Base-by-base conservation (phyloP, 2,329 filamentous ascomycete species). In the Remersonia thermophila region DNA sequence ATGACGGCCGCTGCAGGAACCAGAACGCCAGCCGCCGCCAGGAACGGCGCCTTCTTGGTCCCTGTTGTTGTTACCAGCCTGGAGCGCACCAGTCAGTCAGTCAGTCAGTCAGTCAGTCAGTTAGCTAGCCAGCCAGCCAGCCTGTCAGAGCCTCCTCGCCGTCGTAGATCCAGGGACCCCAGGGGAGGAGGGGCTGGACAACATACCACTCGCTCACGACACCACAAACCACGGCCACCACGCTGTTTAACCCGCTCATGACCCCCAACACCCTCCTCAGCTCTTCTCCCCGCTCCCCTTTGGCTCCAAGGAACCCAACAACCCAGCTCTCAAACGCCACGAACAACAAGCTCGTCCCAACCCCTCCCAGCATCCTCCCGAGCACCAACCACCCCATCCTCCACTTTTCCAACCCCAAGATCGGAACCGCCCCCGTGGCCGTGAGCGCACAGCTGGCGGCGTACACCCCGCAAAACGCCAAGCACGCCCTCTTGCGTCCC, bases 251-350 rank as follows among this genome's bases (percentile, higher is more conserved):
- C 4, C 62, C 67, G 20, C 65, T 63, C 61, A 68, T 66, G 13
- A 58, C 45, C 10, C 66, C 69, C 51, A 73, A 72, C 36, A 68
- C 63, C 23, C 57, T 57, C 39, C 63, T 62, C 33, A 75, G 52
- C 23, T 61, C 60, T 14, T 54, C 52, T 3, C 61, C 63, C 15
- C 58, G 58, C 20, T 68, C 48, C 27, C 58, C 54, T 29, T 62
- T 55, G 36, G 56, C 55, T 43, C 73, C 69, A 6, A 23, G 9
- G 9, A 23, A 23, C 3, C 67, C 63, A 18, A 77, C 65, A 59
- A 77, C 69, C 71, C 72, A 77, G 46, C 67, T 71, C 51, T 77
- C 71, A 43, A 76, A 75, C 4, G 65, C 67, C 30, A 63, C 71
- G 56, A 71, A 76, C 20, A 77, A 58, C 28, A 77, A 52, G 17